phyloP scores from a whole-genome alignment of 2,329 filamentous ascomycete genomes.

The Pseudopyricularia cyperi region DNA sequence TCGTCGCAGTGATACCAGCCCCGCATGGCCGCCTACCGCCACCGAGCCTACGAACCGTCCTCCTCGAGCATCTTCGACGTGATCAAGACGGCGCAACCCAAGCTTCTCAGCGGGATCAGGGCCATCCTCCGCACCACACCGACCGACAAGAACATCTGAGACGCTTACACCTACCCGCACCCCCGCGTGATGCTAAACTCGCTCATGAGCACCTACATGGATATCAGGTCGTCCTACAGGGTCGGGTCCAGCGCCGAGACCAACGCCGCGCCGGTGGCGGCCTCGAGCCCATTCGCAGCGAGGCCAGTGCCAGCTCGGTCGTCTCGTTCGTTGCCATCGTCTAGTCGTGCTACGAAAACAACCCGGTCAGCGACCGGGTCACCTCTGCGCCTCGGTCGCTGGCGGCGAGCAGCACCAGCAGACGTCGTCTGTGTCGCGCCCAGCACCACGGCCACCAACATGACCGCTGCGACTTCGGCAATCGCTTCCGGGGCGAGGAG shows the following conservation, averaged over 20 bases:
- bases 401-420: not conserved
- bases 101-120: not conserved
- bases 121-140: not conserved
- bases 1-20: not conserved
- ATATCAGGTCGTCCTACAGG: not conserved
- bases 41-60: not conserved
- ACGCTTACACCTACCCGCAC: not conserved
- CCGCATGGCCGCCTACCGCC: not conserved
- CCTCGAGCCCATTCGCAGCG: not conserved
- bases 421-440: too few relatives aligned
- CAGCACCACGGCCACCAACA: too few relatives aligned
- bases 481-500: too few relatives aligned
- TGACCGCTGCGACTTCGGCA: too few relatives aligned
- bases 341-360: not conserved
- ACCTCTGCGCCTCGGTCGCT: too few relatives aligned
- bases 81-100: not conserved
- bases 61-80: not conserved
- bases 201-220: not conserved
- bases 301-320: not conserved
- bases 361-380: constrained; percentile 8
- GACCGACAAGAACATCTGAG: not conserved
- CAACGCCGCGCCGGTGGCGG: not conserved
- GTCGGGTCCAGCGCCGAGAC: not conserved
- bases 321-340: not conserved
- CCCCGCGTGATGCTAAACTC: not conserved